Conservation (phyloP, 768 basidiomycete genomes). For the Agaricus sinodeliciosus region DNA sequence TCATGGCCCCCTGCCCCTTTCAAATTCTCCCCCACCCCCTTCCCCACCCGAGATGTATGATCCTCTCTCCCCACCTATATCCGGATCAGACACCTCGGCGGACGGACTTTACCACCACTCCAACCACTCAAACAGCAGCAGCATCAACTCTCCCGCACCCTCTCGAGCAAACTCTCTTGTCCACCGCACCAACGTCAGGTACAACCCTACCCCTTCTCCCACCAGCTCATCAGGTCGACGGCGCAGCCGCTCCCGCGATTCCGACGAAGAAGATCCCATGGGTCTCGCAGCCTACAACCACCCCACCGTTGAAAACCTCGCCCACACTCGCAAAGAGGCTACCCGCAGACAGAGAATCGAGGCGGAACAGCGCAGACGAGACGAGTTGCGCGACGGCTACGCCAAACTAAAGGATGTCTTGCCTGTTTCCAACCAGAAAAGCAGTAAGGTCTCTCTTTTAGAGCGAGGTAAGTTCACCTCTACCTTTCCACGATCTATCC, state of each 20-base stretch:
- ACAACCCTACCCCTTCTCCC: conserved; percentile 80
- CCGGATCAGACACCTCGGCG: conserved; percentile 84
- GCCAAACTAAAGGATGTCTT: conserved; percentile 82
- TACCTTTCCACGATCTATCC: conserved; percentile 9
- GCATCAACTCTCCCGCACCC: conserved; percentile 72
- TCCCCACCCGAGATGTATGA: conserved; percentile 72
- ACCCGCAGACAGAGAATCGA: conserved; percentile 81
- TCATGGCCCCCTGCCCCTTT: conserved; percentile 62
- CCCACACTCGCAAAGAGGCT: conserved; percentile 76
- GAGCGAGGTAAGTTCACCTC: conserved; percentile 62
- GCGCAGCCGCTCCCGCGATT: conserved; percentile 69
- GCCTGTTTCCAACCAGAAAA: conserved; percentile 84
- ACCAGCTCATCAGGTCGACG: conserved; percentile 67
- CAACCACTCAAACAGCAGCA: conserved; percentile 73
- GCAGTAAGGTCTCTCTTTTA: conserved; percentile 82
- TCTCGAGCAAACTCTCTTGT: conserved; percentile 73
- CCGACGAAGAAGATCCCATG: conserved; percentile 71
- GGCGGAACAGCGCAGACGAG: conserved; percentile 84
- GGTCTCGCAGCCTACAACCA: conserved; percentile 40
- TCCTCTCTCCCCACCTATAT: conserved; percentile 79
- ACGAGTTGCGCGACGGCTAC: conserved; percentile 88
- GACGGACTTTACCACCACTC: conserved; percentile 78
- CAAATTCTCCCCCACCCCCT: conserved; percentile 68
- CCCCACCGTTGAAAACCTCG: conserved; percentile 52
- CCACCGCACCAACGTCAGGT: conserved; percentile 59